Evolutionary conservation across 352 stramenopile species (phyloP).

Genomic region (Pythium grandisporangium): DNA sequence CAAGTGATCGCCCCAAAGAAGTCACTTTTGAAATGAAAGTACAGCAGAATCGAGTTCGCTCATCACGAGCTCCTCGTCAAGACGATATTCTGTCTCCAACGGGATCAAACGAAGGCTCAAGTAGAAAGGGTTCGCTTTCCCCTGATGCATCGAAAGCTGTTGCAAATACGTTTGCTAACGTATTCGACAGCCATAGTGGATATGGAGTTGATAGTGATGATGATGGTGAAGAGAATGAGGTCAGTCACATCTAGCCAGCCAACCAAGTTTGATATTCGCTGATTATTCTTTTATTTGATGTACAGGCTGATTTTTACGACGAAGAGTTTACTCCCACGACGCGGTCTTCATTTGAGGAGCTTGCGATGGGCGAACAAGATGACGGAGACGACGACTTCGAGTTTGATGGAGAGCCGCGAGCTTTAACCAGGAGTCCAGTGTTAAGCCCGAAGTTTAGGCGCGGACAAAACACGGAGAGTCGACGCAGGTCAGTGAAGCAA

Average conservation of each 20-base stretch:
- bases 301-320: slow-evolving; percentile 34
- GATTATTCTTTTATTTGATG: too few relatives aligned
- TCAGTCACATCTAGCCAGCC: slow-evolving; percentile 13
- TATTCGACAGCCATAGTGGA: slow-evolving; percentile 36
- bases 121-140: slow-evolving; percentile 54
- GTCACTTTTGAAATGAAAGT: slow-evolving; percentile 85
- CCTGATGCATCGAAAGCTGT: slow-evolving; percentile 43
- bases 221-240: slow-evolving; percentile 81
- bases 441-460: slow-evolving; percentile 43
- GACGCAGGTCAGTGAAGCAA: slow-evolving; percentile 36
- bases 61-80: slow-evolving; percentile 36
- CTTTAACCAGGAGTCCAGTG: slow-evolving; percentile 31
- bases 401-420: slow-evolving; percentile 68
- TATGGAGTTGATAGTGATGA: slow-evolving; percentile 79
- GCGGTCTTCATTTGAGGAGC: slow-evolving; percentile 73
- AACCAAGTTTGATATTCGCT: too few relatives aligned
- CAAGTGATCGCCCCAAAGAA: slow-evolving; percentile 82
- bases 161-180: slow-evolving; percentile 29
- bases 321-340: slow-evolving; percentile 60
- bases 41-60: slow-evolving; percentile 55
- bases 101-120: slow-evolving; percentile 66
- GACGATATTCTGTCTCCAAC: slow-evolving; percentile 67
- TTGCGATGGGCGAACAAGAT: slow-evolving; percentile 56
- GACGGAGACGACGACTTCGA: slow-evolving; percentile 86
- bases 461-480: slow-evolving; percentile 22